phyloP scores from a whole-genome alignment of 192 early-diverging fungal species.

The Gorgonomyces haynaldii region DNA sequence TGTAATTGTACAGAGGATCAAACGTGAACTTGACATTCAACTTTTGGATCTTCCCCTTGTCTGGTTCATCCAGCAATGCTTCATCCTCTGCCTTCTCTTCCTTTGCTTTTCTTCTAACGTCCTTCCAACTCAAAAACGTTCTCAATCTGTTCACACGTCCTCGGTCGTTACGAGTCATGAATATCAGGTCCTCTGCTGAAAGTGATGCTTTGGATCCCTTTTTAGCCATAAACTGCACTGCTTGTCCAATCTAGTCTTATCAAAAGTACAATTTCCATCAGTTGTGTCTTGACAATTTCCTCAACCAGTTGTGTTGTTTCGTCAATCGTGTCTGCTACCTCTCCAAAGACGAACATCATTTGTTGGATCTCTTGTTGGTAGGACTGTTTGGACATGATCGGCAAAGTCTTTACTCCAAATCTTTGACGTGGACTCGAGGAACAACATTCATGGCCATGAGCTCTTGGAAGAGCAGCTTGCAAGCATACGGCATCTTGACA shows the following conservation, averaged over 20 bases:
- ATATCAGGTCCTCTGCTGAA: constrained; percentile 90
- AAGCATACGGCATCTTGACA: constrained; percentile 95
- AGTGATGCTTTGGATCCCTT: constrained; percentile 69
- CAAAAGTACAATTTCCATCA: constrained; percentile 52
- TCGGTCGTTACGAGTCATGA: constrained; percentile 90
- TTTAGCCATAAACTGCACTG: constrained; percentile 73
- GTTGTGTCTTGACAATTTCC: constrained; percentile 89
- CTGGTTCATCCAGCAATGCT: constrained; percentile 12
- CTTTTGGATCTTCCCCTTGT: constrained; percentile 42
- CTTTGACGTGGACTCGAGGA: constrained; percentile 58
- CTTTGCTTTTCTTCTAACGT: constrained; percentile 87
- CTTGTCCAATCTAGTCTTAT: constrained; percentile 57
- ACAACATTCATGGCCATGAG: constrained; percentile 92
- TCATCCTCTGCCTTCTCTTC: constrained; percentile 52
- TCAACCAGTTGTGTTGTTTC: constrained; percentile 88
- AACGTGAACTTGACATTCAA: constrained; percentile 82
- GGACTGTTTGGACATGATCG: too few relatives aligned
- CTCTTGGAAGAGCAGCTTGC: constrained; percentile 97
- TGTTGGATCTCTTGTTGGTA: constrained; percentile 79
- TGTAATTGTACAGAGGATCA: constrained; percentile 78
- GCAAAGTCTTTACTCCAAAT: constrained; percentile 30
- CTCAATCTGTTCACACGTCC: constrained; percentile 83
- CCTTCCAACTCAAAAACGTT: constrained; percentile 89
- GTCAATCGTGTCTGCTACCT: constrained; percentile 74
- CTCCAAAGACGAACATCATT: constrained; percentile 99